Base-by-base conservation (phyloP, 176 grass and related monocot species). In the Coix lacrymajobi region DNA sequence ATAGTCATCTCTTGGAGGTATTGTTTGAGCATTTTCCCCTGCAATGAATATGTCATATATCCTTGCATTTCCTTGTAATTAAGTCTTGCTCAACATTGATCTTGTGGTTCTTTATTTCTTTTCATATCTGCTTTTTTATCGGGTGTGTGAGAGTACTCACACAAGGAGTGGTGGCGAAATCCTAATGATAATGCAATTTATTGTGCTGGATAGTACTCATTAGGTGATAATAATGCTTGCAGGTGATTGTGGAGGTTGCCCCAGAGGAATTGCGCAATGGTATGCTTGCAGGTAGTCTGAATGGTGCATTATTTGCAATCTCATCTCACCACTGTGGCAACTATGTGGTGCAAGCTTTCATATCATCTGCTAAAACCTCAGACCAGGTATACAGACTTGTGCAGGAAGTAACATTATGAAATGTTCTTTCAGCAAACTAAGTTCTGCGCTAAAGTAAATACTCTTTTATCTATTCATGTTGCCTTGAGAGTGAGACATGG, bases 1-100 rank as follows among this genome's bases (percentile, higher is more conserved):
- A 92, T 31, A 98, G 91, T 75, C 96, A 95, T 95, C 88, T 98
- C 43, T 90, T 98, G 81, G 92, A 95, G 93, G 96, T 95, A 73
- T 40, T 39, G 28, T 73, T 38, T 57, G 75, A 51, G 66, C 56
- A 69, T 26, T 36, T 26, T 73, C 30, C 7, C 39, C 89, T 10
- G 34, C 46, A 79, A 37, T 75, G 49, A 45, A 60, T 36, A 77
- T 72, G 29, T 81, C 39, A 61, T 76, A 41, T 61, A 54, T 52
- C 19, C 32, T 56, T 66, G 37, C 13, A 25, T 51, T 17, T 77
- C 14, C 30, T 10, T 74, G 81, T 71, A 56, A 15, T 29, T 74
- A 66, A 75, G 62, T 43, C 25, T 31, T 24, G 3, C 2, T 57
- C 73, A 22, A 39, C 65, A 83, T 45, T 38, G 25, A 40, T 73